Percentiles rank a stretch among this genome's conserved stretches.
Conservation (phyloP, 2,329 filamentous ascomycete genomes). For the Verticillium tricorpus region DNA sequence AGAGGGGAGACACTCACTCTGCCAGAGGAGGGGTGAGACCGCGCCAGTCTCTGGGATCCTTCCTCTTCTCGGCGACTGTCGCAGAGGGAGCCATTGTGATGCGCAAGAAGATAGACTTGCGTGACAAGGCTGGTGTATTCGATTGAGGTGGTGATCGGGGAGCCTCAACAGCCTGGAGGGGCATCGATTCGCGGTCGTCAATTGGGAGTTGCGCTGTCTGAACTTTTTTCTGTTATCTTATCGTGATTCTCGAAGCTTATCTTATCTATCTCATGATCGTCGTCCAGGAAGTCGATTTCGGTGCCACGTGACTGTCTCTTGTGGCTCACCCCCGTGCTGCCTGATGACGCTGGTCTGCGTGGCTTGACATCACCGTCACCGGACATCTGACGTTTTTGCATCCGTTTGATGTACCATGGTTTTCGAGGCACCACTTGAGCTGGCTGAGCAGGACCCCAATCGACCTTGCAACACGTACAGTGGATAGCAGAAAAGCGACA, state of each 20-base stretch:
- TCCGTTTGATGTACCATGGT: background rate
- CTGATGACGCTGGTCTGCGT: background rate
- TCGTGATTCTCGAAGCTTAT: background rate
- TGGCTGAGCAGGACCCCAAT: background rate
- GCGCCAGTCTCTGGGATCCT: constrained; percentile 43
- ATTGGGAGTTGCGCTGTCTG: background rate
- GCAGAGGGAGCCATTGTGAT: constrained; percentile 22
- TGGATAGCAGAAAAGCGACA: background rate
- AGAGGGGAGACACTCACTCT: constrained; percentile 12
- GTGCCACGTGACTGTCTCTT: background rate
- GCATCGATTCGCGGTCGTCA: background rate
- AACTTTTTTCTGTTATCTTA: constrained; percentile 4
- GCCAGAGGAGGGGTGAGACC: constrained; percentile 32
- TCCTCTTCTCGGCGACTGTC: constrained; percentile 29
- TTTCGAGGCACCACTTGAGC: background rate
- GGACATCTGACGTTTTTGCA: background rate
- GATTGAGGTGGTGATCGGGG: background rate
- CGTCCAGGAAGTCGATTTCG: background rate
- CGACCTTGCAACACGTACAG: background rate
- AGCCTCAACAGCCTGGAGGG: background rate
- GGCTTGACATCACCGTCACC: background rate
- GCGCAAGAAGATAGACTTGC: background rate
- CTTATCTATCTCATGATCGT: background rate
- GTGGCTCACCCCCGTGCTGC: background rate
- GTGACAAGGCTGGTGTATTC: background rate